Evolutionary conservation across 2,329 filamentous ascomycete genomes (phyloP).

Genomic region (Colletotrichum kahawae): DNA sequence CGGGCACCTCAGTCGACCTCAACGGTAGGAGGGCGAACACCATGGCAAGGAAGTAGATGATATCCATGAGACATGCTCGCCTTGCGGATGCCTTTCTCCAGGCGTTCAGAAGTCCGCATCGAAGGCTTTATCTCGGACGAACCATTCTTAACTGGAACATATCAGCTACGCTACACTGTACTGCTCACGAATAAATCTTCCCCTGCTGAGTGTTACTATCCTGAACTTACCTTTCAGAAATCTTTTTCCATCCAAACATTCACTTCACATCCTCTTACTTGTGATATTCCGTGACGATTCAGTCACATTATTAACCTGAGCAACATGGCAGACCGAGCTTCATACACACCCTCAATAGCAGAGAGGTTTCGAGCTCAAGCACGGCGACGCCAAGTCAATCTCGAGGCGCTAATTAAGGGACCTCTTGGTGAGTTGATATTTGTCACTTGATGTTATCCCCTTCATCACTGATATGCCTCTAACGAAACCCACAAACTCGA

Average conservation of each 20-base stretch:
- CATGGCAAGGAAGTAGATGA: too few relatives aligned
- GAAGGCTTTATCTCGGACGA: neutral
- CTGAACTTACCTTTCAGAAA: neutral
- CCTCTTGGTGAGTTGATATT: neutral
- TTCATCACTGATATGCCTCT: neutral
- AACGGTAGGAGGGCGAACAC: neutral
- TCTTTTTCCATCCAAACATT: neutral
- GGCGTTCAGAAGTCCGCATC: too few relatives aligned
- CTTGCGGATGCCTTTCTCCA: neutral
- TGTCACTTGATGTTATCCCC: too few relatives aligned
- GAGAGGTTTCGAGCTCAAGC: neutral
- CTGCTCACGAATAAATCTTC: neutral
- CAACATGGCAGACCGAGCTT: neutral
- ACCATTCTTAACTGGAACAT: neutral
- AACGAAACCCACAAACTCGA: neutral
- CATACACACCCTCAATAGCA: neutral
- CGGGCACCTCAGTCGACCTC: neutral
- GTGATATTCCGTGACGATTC: neutral
- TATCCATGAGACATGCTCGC: too few relatives aligned
- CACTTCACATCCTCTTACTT: neutral
- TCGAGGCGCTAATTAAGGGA: neutral
- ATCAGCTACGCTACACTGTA: neutral
- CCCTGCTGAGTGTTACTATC: neutral
- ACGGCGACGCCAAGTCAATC: neutral
- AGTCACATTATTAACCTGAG: neutral